Base-by-base conservation (phyloP, 2,329 filamentous ascomycete genomes). In the Fusarium succisae region DNA sequence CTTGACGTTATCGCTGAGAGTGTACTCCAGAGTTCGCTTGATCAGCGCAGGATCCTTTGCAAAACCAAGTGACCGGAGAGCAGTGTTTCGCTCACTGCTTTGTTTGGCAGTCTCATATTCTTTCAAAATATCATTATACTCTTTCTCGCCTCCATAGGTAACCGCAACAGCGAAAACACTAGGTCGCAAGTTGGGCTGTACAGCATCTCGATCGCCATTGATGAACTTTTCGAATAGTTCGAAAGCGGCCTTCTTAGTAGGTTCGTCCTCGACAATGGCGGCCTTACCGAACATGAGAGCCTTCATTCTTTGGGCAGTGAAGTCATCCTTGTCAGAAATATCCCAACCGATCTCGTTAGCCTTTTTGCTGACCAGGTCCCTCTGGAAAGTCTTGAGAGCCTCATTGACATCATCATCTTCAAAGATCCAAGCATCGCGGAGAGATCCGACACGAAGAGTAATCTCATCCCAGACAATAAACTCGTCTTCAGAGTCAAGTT, bases 391-490 rank as follows among this genome's bases (percentile, higher is more conserved):
- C 84, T 95, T 94, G 48, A 98, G 87, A 10, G 93, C 94, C 72
- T 95, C 90, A 75, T 90, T 92, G 56, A 91, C 85, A 44, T 91
- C 87, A 70, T 92, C 83, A 66, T 97, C 93, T 82, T 98, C 94
- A 50, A 83, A 83, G 74, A 96, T 87, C 95, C 95, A 98, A 13
- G 96, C 93, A 60, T 89, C 89, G 76, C 95, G 93, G 41, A 98
- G 89, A n/a, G 91, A 88, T 30, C 89, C 90, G 67, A 98, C 89
- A 53, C 95, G 92, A 51, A 92, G 89, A 56, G 95, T 89, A 67
- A 98, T 94, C 82, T 98, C 95, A 76, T 94, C 95, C 96, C 96
- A 98, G 7, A 98, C 96, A 44, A 98, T 94, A 75, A 95, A 98
- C 78, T 97, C 94, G 2, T 91, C 87, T 84, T 98, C 96, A 4